These are phyloP conservation scores for Thozetella sp. DNA, from an alignment of 495 filamentous ascomycete species.

Conservation along the genomic window DNA sequence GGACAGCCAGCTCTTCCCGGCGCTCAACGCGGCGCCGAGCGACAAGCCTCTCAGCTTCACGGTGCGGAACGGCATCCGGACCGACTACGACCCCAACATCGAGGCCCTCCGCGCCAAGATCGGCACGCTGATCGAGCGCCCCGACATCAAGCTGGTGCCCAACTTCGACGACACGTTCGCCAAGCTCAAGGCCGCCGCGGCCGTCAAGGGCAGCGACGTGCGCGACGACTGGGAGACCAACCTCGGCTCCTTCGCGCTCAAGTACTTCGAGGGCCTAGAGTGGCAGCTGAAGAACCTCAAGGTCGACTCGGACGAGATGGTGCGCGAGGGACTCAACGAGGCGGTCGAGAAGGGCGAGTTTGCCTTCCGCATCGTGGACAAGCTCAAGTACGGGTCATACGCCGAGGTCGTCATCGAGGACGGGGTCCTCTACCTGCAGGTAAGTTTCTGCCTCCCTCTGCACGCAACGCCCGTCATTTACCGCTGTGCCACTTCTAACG, in stretches of 20 bases:
- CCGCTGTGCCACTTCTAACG: background rate
- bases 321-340: conserved; percentile 47
- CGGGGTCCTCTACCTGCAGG: conserved; percentile 43
- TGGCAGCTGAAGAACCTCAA: conserved; percentile 38
- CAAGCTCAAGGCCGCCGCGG: conserved; percentile 36
- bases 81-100: conserved; percentile 41
- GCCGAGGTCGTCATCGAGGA: conserved; percentile 42
- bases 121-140: conserved; percentile 33
- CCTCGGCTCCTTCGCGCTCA: conserved; percentile 31
- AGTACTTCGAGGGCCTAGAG: conserved; percentile 40
- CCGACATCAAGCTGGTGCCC: conserved; percentile 38
- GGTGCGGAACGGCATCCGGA: conserved; percentile 42
- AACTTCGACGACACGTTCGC: conserved; percentile 50
- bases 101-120: conserved; percentile 32
- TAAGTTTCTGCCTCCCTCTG: too few species aligned
- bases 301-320: conserved; percentile 46
- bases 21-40: conserved; percentile 42
- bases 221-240: conserved; percentile 42
- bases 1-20: conserved; percentile 31
- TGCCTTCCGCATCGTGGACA: conserved; percentile 45
- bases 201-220: conserved; percentile 17
- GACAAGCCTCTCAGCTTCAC: conserved; percentile 39
- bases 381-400: conserved; percentile 39
- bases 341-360: conserved; percentile 37
- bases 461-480: too few species aligned